Conservation (phyloP, 805 yeast genomes). For the Tetrapisispora taiwanensis region DNA sequence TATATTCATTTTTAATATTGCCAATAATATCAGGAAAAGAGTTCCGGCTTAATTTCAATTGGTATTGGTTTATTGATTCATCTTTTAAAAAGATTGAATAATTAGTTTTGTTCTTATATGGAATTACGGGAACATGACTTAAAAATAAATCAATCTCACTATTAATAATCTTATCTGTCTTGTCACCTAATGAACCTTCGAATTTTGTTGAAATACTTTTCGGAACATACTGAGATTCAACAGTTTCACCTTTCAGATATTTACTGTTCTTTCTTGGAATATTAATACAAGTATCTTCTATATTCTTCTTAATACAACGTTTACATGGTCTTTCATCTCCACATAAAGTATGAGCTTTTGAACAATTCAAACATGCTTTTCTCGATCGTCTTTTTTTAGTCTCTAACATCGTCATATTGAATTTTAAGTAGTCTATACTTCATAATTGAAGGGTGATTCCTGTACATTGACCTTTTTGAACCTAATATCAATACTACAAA, state of each 20-base stretch:
- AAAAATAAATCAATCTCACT: conserved; percentile 20
- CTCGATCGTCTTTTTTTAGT: conserved; percentile 34
- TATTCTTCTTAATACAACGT: conserved; percentile 62
- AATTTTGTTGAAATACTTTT: conserved; percentile 17
- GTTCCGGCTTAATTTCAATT: conserved; percentile 40
- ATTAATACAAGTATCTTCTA: conserved; percentile 65
- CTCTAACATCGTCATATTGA: background rate
- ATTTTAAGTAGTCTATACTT: too few species aligned
- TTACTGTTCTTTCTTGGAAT: conserved; percentile 84
- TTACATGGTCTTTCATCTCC: conserved; percentile 74
- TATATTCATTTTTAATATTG: background rate
- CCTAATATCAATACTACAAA: too few species aligned
- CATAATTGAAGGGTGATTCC: too few species aligned
- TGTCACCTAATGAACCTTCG: conserved; percentile 21
- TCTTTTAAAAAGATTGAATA: conserved; percentile 28
- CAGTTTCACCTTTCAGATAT: conserved; percentile 57
- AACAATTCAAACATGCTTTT: conserved; percentile 87
- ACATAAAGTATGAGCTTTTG: conserved; percentile 85
- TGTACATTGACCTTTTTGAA: too few species aligned
- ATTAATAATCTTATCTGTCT: conserved; percentile 18
- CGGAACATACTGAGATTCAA: conserved; percentile 9
- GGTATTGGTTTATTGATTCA: conserved; percentile 54
- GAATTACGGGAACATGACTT: conserved; percentile 25
- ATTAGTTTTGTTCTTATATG: conserved; percentile 11
- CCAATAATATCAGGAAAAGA: conserved; percentile 53